Evolutionary conservation across 495 filamentous ascomycete species (phyloP), one percentile per base, ranked within the genome.

Genomic region (Pyrenula aspistea): DNA sequence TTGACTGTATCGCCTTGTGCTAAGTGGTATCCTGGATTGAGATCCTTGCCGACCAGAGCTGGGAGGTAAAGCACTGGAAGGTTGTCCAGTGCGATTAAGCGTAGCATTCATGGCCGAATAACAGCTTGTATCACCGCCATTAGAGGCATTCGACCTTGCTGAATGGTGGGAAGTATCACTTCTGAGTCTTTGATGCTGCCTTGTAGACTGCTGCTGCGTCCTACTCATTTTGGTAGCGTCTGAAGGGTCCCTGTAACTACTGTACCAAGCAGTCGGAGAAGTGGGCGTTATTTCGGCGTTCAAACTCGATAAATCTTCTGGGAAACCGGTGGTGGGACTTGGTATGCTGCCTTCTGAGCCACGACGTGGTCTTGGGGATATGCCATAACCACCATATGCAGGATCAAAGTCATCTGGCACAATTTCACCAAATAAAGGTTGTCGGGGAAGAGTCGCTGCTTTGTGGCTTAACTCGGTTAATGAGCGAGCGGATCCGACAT

Each of bases 11-110:
- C 77, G 73, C 61, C 72, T 71, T 53, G 74, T 75, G 55, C 73
- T 77, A 19, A 82, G 61, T 22, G 81, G 80, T 71, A 83, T 83
- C 62, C 78, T 76, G 48, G 81, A 84, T 58, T 72, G 76, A 61
- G 77, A 74, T 8, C 31, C 31, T 42, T 42, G 31, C 31, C 31
- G 31, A 42, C 31, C 31, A 15, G 31, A 42, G 15, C 15, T 42
- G 15, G 31, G 31, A 42, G 31, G 31, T 42, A 15, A 15, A 15
- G 15, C 31, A 42, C 15, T 42, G 8, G 4, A 15, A 42, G 67
- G 73, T 71, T 53, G 75, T 68, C 55, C 70, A 75, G 23, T 64
- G 67, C 20, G 65, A 64, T 49, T 64, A 66, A 31, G 61, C 62
- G 31, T 61, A 64, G 47, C 67, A 42, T 31, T 64, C 64, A 52